Conservation (phyloP, 2,329 filamentous ascomycete species). For the Hirsutella thompsonii region DNA sequence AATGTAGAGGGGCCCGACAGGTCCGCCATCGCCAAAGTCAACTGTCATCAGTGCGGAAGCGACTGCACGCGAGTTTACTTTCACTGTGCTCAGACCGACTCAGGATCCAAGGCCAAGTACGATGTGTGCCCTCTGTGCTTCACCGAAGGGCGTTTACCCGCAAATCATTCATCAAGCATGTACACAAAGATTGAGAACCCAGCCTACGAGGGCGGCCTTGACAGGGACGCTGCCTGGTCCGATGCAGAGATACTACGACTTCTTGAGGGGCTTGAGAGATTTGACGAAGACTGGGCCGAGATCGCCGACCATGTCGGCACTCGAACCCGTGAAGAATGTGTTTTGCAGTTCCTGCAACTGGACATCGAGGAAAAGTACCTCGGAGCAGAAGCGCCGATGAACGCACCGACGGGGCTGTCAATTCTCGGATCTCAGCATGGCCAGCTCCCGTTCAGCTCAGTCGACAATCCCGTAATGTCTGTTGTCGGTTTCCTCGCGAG, state of each 20-base stretch:
- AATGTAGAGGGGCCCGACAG: slow-evolving; percentile 50
- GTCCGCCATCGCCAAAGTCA: slow-evolving; percentile 52
- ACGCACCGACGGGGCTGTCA: slow-evolving; percentile 43
- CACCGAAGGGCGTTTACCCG: slow-evolving; percentile 70
- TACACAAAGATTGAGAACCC: slow-evolving; percentile 85
- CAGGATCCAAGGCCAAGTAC: slow-evolving; percentile 59
- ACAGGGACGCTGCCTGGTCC: slow-evolving; percentile 80
- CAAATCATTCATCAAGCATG: slow-evolving; percentile 63
- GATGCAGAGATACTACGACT: slow-evolving; percentile 82
- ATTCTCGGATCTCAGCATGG: slow-evolving; percentile 63
- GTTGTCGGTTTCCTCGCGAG: slow-evolving; percentile 90
- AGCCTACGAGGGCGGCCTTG: slow-evolving; percentile 63
- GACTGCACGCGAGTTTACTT: slow-evolving; percentile 64
- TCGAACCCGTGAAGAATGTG: slow-evolving; percentile 87
- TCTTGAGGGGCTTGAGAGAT: slow-evolving; percentile 81
- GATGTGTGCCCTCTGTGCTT: slow-evolving; percentile 89
- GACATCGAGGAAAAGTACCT: slow-evolving; percentile 97
- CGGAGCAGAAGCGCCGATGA: slow-evolving; percentile 52
- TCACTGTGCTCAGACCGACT: slow-evolving; percentile 41
- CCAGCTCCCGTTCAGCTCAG: slow-evolving; percentile 77
- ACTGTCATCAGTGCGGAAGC: slow-evolving; percentile 84
- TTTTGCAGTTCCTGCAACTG: slow-evolving; percentile 88
- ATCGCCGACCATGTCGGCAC: slow-evolving; percentile 89
- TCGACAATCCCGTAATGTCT: slow-evolving; percentile 93
- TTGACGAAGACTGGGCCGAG: slow-evolving; percentile 90